These are phyloP conservation scores for Astrephomene gubernaculifera DNA, from an alignment of 139 green algal genomes.

Conservation along the genomic window DNA sequence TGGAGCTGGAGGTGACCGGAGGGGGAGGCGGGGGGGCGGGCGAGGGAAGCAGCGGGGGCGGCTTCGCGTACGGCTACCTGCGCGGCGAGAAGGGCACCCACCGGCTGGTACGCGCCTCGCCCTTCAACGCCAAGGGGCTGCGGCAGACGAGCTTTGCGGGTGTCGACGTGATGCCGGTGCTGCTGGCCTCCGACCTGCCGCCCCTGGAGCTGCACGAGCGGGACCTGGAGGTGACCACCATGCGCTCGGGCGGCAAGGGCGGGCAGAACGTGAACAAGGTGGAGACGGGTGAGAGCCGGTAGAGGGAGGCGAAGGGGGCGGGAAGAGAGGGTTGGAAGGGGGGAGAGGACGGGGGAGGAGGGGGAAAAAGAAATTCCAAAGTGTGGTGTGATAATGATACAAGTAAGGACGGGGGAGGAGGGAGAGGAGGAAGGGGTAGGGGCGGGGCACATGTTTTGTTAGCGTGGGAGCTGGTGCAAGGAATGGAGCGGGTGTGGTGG, in stretches of 20 bases:
- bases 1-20: constrained; percentile 86
- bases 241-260: constrained; percentile 81
- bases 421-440: background rate
- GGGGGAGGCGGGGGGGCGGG: too few relatives aligned
- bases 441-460: too few relatives aligned
- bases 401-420: background rate
- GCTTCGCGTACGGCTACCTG: constrained; percentile 44
- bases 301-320: background rate
- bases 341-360: background rate
- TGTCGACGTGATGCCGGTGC: constrained; percentile 53
- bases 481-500: too few relatives aligned
- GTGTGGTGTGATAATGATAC: too few relatives aligned
- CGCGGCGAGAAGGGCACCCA: constrained; percentile 95
- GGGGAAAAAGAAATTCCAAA: too few relatives aligned
- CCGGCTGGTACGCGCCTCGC: constrained; percentile 92
- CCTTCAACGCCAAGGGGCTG: constrained; percentile 92
- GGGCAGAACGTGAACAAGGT: constrained; percentile 99
- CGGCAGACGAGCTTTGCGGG: constrained; percentile 97
- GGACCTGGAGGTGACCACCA: constrained; percentile 93
- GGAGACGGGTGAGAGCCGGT: constrained; percentile 64
- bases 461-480: too few relatives aligned
- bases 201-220: constrained; percentile 60
- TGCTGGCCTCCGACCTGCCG: constrained; percentile 64
- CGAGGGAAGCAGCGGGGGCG: too few relatives aligned
- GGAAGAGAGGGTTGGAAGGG: too few relatives aligned